Conservation (phyloP, 2,329 filamentous ascomycete species). For the Beauveria bassiana region DNA sequence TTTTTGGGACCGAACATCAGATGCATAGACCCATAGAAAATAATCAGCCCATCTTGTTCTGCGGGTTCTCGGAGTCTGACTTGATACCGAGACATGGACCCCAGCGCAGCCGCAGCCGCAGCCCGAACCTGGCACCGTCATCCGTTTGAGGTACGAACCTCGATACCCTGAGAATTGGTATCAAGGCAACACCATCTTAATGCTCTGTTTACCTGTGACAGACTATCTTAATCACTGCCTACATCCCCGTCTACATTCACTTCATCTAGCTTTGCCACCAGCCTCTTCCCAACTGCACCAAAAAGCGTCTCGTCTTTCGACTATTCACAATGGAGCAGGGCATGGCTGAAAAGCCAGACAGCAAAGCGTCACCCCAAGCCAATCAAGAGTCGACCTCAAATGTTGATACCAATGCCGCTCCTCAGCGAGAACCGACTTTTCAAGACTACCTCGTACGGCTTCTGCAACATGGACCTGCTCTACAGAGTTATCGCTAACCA, state of each 20-base stretch:
- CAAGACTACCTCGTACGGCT: slow-evolving; percentile 31
- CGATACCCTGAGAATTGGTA: too few relatives aligned
- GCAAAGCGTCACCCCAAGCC: background rate
- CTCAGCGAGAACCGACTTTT: slow-evolving; percentile 34
- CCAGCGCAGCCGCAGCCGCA: slow-evolving; percentile 73
- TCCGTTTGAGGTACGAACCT: too few relatives aligned
- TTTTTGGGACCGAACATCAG: too few relatives aligned
- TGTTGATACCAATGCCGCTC: slow-evolving; percentile 8
- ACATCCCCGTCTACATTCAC: too few relatives aligned
- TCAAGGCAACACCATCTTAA: slow-evolving; percentile 53
- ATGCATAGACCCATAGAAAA: too few relatives aligned
- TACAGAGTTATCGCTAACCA: background rate
- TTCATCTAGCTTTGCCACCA: too few relatives aligned
- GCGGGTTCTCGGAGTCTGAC: background rate
- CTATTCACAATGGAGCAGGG: background rate
- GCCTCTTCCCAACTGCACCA: too few relatives aligned
- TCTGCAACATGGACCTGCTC: too few relatives aligned
- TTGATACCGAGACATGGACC: slow-evolving; percentile 45
- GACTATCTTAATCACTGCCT: background rate
- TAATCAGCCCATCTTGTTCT: too few relatives aligned
- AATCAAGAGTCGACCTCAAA: background rate
- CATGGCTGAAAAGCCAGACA: background rate
- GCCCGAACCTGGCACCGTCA: slow-evolving; percentile 31
- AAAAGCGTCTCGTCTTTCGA: too few relatives aligned
- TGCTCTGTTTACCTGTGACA: background rate